A percentile compares a stretch with the other conserved stretches of the same genome.
These are phyloP conservation scores for Bonia amplexicaulis DNA, from an alignment of 176 grass and related monocot genomes.

Conservation along the genomic window DNA sequence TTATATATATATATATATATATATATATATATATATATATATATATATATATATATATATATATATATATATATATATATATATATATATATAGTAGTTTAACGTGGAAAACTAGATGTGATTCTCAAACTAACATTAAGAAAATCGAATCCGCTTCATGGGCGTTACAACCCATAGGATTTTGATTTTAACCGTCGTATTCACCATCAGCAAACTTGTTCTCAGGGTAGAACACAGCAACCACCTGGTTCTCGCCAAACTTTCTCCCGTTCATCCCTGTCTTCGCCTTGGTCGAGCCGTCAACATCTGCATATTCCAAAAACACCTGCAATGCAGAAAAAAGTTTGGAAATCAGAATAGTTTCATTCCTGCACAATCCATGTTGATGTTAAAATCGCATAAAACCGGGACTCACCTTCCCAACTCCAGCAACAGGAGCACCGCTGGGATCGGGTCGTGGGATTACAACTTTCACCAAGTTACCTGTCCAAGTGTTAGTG, in stretches of 20 bases:
- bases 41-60: no score
- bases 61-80: no score
- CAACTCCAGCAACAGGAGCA: slow-evolving; percentile 61
- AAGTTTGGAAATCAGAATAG: not conserved
- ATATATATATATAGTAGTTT: no score
- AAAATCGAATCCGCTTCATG: not conserved
- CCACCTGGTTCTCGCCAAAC: slow-evolving; percentile 77
- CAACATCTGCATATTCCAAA: slow-evolving; percentile 90
- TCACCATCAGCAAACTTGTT: slow-evolving; percentile 62
- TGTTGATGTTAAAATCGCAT: not conserved
- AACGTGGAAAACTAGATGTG: no score
- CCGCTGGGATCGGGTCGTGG: slow-evolving; percentile 75
- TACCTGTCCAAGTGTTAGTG: slow-evolving; percentile 60
- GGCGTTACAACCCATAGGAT: not conserved
- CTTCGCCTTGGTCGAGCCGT: slow-evolving; percentile 71
- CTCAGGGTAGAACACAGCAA: slow-evolving; percentile 75
- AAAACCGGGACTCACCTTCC: slow-evolving; percentile 60
- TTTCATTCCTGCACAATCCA: not conserved
- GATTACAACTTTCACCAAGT: slow-evolving; percentile 85
- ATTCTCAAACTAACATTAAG: no score
- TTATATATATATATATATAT: no score
- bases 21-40: no score
- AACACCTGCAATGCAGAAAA: slow-evolving; percentile 51
- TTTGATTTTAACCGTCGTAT: slow-evolving; percentile 47
- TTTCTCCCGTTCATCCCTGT: slow-evolving; percentile 69